Evolutionary conservation across 2,329 filamentous ascomycete genomes (phyloP), one percentile per base, ranked within the genome.

Genomic region (Ophiostoma novo-ulmi): DNA sequence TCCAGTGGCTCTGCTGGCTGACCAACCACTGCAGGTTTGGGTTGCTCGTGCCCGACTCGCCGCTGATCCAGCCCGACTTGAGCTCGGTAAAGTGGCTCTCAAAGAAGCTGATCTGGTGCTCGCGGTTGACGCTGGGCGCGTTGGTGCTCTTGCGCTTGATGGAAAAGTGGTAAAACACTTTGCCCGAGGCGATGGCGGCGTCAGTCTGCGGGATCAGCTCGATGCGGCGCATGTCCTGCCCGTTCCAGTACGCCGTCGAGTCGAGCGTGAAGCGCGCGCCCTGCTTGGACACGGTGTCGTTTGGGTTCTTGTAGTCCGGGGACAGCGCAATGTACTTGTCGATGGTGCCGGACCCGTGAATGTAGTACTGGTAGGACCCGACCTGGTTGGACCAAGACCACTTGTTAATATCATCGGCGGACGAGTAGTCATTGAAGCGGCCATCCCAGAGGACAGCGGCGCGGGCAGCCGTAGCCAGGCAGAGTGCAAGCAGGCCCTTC

Each of bases 71-170:
- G 64, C 89, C 90, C 71, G 86, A 87, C 81, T 92, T 91, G 78
- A 92, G 80, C 81, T 92, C 90, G 14, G 89, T 91, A 79, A 92
- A 92, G 80, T 92, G 89, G 77, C 83, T 87, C 80, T 91, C 89
- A 80, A 88, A 88, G 78, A 85, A 84, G 71, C 78, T 80, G 75
- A 84, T 82, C 79, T 92, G 89, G 78, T 92, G 90, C 81, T 92
- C 89, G 70, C 88, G 84, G 13, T 82, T 84, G 5, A 83, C 80
- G 58, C 83, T 85, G 0, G 90, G 90, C 0, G 88, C 81, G 76
- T 91, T 91, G 22, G 80, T 83, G 63, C 80, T 81, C 17, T 79
- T 82, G 65, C 85, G 83, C 82, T 85, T 87, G 74, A 92, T 84
- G 72, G 85, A 88, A 80, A 92, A 92, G 79, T 92, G 90, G 79